Evolutionary conservation across 345 rosid genomes (phyloP).

Genomic region (Lumnitzera littorea): DNA sequence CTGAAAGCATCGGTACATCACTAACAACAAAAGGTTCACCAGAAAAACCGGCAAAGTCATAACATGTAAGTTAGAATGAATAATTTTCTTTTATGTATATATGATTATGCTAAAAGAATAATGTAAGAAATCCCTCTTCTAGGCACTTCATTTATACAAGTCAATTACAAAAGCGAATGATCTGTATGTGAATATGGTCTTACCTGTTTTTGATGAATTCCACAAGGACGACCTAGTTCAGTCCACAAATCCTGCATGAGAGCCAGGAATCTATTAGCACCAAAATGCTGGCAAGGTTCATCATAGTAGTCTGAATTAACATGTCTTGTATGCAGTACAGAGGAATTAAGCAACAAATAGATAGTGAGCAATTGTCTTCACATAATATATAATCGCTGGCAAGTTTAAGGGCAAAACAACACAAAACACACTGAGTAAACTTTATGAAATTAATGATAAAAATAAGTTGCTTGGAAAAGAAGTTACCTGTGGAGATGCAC

Average conservation of each 20-base stretch:
- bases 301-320: background rate
- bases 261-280: conserved; percentile 1
- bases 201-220: conserved; percentile 97
- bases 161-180: background rate
- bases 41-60: no score
- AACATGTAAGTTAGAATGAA: no score
- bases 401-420: background rate
- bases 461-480: background rate
- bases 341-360: no score
- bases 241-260: conserved; percentile 88
- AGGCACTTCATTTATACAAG: no score
- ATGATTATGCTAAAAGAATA: no score
- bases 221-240: conserved; percentile 96
- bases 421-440: background rate
- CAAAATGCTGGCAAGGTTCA: background rate
- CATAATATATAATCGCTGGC: no score
- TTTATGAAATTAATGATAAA: conserved; percentile 3
- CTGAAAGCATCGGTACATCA: no score
- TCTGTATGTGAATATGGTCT: background rate
- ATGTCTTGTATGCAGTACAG: no score
- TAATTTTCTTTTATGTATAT: no score
- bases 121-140: no score
- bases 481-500: conserved; percentile 95
- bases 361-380: no score
- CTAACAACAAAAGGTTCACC: no score